phyloP scores from a whole-genome alignment of 768 basidiomycete species.

The Kondoa subrosea region DNA sequence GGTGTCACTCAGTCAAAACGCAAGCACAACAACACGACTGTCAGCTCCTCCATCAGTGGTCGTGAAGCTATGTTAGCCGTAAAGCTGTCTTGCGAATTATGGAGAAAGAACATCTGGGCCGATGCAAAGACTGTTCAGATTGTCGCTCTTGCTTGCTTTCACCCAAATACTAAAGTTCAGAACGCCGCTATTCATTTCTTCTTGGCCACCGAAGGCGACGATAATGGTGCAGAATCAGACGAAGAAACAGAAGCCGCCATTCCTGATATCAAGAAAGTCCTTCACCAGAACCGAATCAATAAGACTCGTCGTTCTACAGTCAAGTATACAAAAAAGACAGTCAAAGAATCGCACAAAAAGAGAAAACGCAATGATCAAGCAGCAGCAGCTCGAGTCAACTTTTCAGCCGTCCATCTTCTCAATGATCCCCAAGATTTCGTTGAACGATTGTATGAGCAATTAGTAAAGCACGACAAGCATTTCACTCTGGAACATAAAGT shows the following conservation, averaged over 20 bases:
- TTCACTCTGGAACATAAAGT: slow-evolving; percentile 94
- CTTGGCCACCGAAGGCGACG: slow-evolving; percentile 47
- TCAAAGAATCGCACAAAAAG: slow-evolving; percentile 62
- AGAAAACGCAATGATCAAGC: slow-evolving; percentile 25
- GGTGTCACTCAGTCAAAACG: slow-evolving; percentile 14
- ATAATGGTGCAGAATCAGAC: slow-evolving; percentile 54
- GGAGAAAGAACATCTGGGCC: slow-evolving; percentile 80
- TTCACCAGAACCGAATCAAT: slow-evolving; percentile 78
- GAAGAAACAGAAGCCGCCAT: slow-evolving; percentile 52
- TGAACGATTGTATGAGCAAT: slow-evolving; percentile 74
- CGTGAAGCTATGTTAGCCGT: slow-evolving; percentile 98
- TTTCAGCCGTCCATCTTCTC: slow-evolving; percentile 78
- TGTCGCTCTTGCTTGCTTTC: slow-evolving; percentile 75
- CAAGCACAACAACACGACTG: slow-evolving; percentile 28
- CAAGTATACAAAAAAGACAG: slow-evolving; percentile 56
- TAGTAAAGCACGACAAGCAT: slow-evolving; percentile 77
- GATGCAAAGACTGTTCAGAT: slow-evolving; percentile 88
- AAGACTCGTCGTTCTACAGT: slow-evolving; percentile 75
- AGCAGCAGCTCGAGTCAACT: slow-evolving; percentile 43
- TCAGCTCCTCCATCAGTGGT: slow-evolving; percentile 34
- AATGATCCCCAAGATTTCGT: slow-evolving; percentile 90
- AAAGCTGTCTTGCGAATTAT: slow-evolving; percentile 77
- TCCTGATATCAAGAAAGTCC: slow-evolving; percentile 53
- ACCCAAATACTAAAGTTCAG: slow-evolving; percentile 85
- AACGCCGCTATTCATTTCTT: slow-evolving; percentile 91